A percentile compares a stretch with the other conserved stretches of the same genome.
Evolutionary conservation across 192 early-diverging fungal species (phyloP).

Genomic region (Glomus cerebriforme): DNA sequence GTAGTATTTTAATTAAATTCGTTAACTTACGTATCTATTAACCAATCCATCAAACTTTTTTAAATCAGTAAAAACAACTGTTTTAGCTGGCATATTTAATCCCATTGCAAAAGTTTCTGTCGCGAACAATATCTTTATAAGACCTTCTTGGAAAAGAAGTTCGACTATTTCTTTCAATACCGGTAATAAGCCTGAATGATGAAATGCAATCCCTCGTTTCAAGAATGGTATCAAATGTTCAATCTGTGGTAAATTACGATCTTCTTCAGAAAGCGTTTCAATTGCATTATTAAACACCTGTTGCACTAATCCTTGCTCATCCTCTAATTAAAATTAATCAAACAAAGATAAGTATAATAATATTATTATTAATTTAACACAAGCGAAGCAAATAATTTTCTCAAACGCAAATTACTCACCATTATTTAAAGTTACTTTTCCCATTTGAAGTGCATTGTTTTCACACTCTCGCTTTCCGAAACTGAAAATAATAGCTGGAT

Average conservation of each 20-base stretch:
- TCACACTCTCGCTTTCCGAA: conserved; percentile 95
- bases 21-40: conserved; percentile 68
- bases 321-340: conserved; percentile 22
- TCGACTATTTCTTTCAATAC: conserved; percentile 97
- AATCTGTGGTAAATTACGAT: conserved; percentile 89
- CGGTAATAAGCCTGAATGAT: conserved; percentile 94
- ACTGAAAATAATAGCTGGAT: conserved; percentile 95
- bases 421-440: conserved; percentile 86
- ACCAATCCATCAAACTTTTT: conserved; percentile 93
- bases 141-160: conserved; percentile 94
- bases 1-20: background rate
- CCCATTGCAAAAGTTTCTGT: conserved; percentile 99
- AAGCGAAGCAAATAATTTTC: background rate
- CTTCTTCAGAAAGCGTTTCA: conserved; percentile 80
- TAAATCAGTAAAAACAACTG: conserved; percentile 93
- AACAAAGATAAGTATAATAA: too few species aligned
- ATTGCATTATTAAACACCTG: conserved; percentile 90
- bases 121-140: conserved; percentile 95
- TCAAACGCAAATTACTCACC: conserved; percentile 10
- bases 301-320: conserved; percentile 78
- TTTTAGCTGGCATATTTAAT: conserved; percentile 99
- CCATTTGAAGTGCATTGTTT: conserved; percentile 76
- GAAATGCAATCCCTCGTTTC: conserved; percentile 92
- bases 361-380: background rate
- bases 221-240: conserved; percentile 89